Base-by-base conservation (phyloP, 805 yeast species). In the Kuraishia molischiana region DNA sequence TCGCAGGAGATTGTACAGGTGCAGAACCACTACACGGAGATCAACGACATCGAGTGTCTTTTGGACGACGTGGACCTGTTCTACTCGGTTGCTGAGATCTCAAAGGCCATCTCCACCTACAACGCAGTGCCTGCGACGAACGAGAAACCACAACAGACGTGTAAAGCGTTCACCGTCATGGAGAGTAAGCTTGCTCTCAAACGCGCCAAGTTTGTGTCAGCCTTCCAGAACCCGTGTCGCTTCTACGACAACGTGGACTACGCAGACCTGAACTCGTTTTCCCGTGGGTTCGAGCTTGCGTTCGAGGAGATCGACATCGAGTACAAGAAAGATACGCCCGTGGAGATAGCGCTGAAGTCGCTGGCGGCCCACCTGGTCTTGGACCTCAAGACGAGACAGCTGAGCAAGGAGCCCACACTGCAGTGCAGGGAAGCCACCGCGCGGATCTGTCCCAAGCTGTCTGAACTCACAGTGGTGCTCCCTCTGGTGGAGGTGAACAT, bases 151-250 rank as follows among this genome's bases (percentile, higher is more conserved):
- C 18, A n/a, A n/a, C n/a, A n/a, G n/a, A n/a, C n/a, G n/a, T n/a
- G n/a, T n/a, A 28, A 28, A 14, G 5, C 13, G 17, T 9, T 28
- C 8, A 5, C 17, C 31, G 13, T 28, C 5, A 14, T 11, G 17
- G 17, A 28, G 5, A 14, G 17, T 6, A 28, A 14, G 17, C 13
- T 28, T 6, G 5, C 13, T 28, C 17, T 54, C 20, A 37, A 43
- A 17, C 24, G 34, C 4, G 14, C 54, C 17, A 48, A 39, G 14
- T 35, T 56, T 19, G 38, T 49, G 5, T 39, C 57, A 2, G 53
- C 59, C 33, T 58, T 57, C 32, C 19, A 31, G n/a, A 53, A 46
- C 33, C 62, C 61, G 4, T 47, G 57, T 5, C 46, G 46, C 26
- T 56, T 45, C 38, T 58, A 48, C 40, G 46, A 47, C 30, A 52